Base-by-base conservation (phyloP, 805 yeast genomes). In the Candida qinlingensis region DNA sequence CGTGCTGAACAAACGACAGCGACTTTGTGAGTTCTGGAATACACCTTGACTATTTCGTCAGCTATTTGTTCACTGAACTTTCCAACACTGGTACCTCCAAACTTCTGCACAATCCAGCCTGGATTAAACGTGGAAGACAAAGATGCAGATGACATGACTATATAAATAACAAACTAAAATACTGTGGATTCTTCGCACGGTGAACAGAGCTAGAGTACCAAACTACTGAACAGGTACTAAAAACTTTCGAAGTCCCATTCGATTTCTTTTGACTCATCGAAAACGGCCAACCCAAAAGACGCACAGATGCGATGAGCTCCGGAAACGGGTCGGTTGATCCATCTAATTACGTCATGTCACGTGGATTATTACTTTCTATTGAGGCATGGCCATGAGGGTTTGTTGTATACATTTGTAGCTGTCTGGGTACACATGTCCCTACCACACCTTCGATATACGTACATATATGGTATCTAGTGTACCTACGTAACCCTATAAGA, bases 1-100 rank as follows among this genome's bases (percentile, higher is more conserved):
- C 99, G 78, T 3, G 99, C 99, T 34, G 96, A 86, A 66, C 99
- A 94, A 3, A 94, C 99, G 27, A 92, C 95, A 3, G 96, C 97
- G 12, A 91, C 96, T 47, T 84, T 76, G 55, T 75, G 75, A 42
- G 70, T 69, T 37, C 76, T 68, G 35, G 81, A 71, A 63, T 81
- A 88, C 27, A 73, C 79, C 60, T 80, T 81, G 42, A 94, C 87
- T 43, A 94, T 89, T 55, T 89, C 87, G 51, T 86, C 85, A 29
- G 89, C 90, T 47, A 94, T 94, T 55, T 84, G 78, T 45, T 77
- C 81, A 8, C 97, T 87, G 66, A 94, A 91, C 65, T 94, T 94
- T 26, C 99, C 99, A 33, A 94, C 97, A 42, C 94, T 83, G 12
- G 99, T 94, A 46, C 99, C 99, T 43, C 99, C 99, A 61, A 88